phyloP scores from a whole-genome alignment of 106 monocot genomes.

The Allium fistulosum region DNA sequence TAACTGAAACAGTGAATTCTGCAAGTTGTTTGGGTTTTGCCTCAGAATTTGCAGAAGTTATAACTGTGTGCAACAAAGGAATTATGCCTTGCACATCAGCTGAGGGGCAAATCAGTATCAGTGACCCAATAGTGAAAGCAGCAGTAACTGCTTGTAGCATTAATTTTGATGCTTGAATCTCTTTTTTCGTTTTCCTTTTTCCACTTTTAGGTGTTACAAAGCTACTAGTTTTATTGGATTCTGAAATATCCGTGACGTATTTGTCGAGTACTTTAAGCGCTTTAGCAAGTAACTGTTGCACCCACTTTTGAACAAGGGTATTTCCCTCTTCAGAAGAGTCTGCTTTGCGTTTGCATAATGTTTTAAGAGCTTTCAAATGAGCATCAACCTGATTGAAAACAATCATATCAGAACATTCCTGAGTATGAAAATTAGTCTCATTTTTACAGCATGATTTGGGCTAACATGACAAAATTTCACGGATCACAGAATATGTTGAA shows the following conservation, averaged over 20 bases:
- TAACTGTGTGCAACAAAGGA: conserved; percentile 68
- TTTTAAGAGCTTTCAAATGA: conserved; percentile 87
- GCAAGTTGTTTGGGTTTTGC: conserved; percentile 29
- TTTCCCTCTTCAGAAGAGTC: conserved; percentile 47
- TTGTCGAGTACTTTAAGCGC: conserved; percentile 48
- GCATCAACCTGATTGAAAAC: conserved; percentile 69
- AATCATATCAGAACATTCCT: too few relatives aligned
- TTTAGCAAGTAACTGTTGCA: conserved; percentile 43
- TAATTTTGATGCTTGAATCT: conserved; percentile 47
- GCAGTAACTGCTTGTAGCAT: conserved; percentile 53
- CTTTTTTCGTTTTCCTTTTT: conserved; percentile 36
- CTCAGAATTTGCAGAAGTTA: conserved; percentile 58
- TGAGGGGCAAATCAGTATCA: conserved; percentile 63
- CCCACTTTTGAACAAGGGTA: conserved; percentile 71
- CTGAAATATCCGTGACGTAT: conserved; percentile 48
- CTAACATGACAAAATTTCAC: too few relatives aligned
- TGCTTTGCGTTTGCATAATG: conserved; percentile 82
- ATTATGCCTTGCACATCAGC: conserved; percentile 52
- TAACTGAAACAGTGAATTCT: conserved; percentile 32
- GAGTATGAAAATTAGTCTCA: too few relatives aligned
- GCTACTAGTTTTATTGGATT: conserved; percentile 12
- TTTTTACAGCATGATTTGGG: too few relatives aligned
- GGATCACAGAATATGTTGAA: too few relatives aligned
- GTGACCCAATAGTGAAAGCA: conserved; percentile 78
- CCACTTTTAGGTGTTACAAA: conserved; percentile 25